phyloP scores from a whole-genome alignment of 352 stramenopile species.

The Globisporangium cylindrosporum region DNA sequence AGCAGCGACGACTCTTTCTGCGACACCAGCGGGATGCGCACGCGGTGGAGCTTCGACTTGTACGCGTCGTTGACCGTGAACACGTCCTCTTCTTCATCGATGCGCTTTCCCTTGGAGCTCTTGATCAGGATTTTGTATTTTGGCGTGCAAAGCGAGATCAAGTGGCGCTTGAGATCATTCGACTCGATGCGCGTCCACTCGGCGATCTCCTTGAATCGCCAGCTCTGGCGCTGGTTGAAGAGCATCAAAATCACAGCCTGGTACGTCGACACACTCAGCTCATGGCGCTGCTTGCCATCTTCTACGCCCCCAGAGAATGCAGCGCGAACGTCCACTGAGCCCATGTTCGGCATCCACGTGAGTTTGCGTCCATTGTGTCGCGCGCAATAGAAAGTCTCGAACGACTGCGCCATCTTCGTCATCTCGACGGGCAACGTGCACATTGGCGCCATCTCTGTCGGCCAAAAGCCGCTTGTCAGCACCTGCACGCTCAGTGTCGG shows the following conservation, averaged over 20 bases:
- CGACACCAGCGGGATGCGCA: slow-evolving; percentile 83
- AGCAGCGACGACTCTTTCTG: slow-evolving; percentile 76
- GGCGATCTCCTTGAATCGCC: slow-evolving; percentile 88
- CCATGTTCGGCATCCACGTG: slow-evolving; percentile 94
- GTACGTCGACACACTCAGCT: slow-evolving; percentile 97
- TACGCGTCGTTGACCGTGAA: slow-evolving; percentile 96
- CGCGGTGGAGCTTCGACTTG: slow-evolving; percentile 91
- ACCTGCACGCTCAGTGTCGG: slow-evolving; percentile 66
- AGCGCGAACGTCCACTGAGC: slow-evolving; percentile 89
- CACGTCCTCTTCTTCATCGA: slow-evolving; percentile 91
- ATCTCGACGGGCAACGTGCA: slow-evolving; percentile 85
- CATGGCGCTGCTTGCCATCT: slow-evolving; percentile 76
- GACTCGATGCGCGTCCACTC: slow-evolving; percentile 88
- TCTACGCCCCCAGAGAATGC: slow-evolving; percentile 76
- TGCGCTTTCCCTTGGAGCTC: slow-evolving; percentile 96
- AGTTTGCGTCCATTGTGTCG: slow-evolving; percentile 95
- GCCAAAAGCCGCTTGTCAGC: slow-evolving; percentile 87
- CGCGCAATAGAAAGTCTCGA: slow-evolving; percentile 94
- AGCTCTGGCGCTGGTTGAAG: slow-evolving; percentile 91
- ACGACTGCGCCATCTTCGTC: slow-evolving; percentile 78
- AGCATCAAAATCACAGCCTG: slow-evolving; percentile 98
- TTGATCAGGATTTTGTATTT: slow-evolving; percentile 98
- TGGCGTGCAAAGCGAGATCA: slow-evolving; percentile 97
- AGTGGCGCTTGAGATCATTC: slow-evolving; percentile 89
- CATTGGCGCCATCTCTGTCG: slow-evolving; percentile 74